Evolutionary conservation across 176 grass and related monocot genomes (phyloP), one percentile per base, ranked within the genome.

Genomic region (Musa schizocarpa): DNA sequence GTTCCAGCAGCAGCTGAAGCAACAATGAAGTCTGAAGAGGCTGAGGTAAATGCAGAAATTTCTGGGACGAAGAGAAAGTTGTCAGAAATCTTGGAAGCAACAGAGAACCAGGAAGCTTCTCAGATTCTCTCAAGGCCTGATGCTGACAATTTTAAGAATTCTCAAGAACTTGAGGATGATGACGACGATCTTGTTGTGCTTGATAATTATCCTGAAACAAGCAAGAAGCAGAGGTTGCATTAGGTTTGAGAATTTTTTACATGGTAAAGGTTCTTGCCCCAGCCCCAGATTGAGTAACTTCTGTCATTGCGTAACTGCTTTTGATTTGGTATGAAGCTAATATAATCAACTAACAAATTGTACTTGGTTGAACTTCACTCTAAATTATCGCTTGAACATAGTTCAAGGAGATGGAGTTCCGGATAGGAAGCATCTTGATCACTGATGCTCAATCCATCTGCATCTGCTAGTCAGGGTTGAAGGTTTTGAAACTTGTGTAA

Each of bases 31-130:
- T 65, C 50, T 34, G 9, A 82, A 51, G 53, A 20, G 34, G 71
- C 29, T 1, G 67, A 81, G 50, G 55, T 80, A 54, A 20, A 19
- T 74, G 70, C 79, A 43, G 48, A 1, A 26, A 87, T 85, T 17
- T 59, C 81, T 82, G 88, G 82, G 72, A 78, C 58, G 68, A 99
- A 99, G 87, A 90, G 96, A 70, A 95, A 99, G 79, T 77, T 93
- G 70, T 74, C 81, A 61, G 93, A 93, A 80, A 43, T 88, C 29
- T 87, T 76, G 29, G 83, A 90, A 25, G 63, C 74, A 11, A 80
- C 67, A 9, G 88, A 81, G 57, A 87, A 88, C 49, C 79, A 76
- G 72, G 80, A 85, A 77, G 68, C 71, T 21, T 43, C 34, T 43
- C 34, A 43, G 34, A 43, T 43, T 43, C 4, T 43, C 34, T 43